These are phyloP conservation scores for Thalassiosira exigua DNA, from an alignment of 352 stramenopile species.

Conservation along the genomic window DNA sequence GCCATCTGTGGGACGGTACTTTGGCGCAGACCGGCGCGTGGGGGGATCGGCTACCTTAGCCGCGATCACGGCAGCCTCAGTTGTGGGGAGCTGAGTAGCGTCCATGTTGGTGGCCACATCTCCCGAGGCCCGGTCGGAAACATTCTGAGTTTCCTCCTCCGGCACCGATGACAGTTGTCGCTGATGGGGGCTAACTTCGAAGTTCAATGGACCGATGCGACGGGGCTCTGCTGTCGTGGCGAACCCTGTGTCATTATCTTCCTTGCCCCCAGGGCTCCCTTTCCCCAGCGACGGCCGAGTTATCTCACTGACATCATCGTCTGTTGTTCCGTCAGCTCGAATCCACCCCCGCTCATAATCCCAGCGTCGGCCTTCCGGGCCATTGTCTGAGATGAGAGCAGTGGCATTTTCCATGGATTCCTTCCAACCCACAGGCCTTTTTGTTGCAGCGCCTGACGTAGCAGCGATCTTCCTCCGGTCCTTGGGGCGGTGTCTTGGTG, in stretches of 20 bases:
- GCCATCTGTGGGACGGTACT: too few relatives aligned
- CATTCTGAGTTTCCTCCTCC: neutral
- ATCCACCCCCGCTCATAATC: constrained; percentile 62
- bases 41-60: too few relatives aligned
- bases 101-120: too few relatives aligned
- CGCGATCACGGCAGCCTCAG: too few relatives aligned
- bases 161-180: neutral
- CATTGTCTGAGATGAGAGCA: constrained; percentile 17
- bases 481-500: constrained; percentile 26
- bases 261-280: too few relatives aligned
- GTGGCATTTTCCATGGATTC: constrained; percentile 63
- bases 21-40: too few relatives aligned
- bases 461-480: constrained; percentile 43
- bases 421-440: constrained; percentile 53
- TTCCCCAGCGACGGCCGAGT: neutral
- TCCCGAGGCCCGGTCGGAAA: too few relatives aligned
- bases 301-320: constrained; percentile 56
- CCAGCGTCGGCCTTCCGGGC: constrained; percentile 33
- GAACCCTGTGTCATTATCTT: too few relatives aligned
- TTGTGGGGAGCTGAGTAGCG: too few relatives aligned
- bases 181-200: neutral
- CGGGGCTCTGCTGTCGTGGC: too few relatives aligned
- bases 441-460: too few relatives aligned
- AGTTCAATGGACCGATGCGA: too few relatives aligned
- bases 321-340: constrained; percentile 48